Percentiles rank a stretch among this genome's conserved stretches.
Conservation (phyloP, 1,284 basidiomycete species). For the Ustilago vetiveriae region DNA sequence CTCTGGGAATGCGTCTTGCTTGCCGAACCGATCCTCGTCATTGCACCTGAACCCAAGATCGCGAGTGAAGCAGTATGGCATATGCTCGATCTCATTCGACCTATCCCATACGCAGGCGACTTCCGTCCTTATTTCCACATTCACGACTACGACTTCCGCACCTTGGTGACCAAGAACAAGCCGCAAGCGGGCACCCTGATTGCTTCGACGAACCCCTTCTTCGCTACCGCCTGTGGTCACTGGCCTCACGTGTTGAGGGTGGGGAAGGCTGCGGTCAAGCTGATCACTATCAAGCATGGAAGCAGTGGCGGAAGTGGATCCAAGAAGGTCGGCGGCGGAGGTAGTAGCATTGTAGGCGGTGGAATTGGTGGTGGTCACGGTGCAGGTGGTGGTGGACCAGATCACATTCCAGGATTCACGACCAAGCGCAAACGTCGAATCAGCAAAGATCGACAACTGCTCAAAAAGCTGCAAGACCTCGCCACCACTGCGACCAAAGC, state of each 20-base stretch:
- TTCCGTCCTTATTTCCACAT: constrained; percentile 94
- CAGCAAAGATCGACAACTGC: constrained; percentile 80
- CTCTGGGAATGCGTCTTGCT: constrained; percentile 81
- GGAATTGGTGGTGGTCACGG: constrained; percentile 73
- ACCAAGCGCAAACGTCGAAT: constrained; percentile 85
- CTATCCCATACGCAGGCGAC: constrained; percentile 85
- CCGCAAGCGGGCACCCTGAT: constrained; percentile 85
- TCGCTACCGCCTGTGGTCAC: constrained; percentile 84
- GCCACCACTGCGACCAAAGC: constrained; percentile 38
- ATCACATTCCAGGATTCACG: constrained; percentile 68
- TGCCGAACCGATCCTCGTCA: constrained; percentile 82
- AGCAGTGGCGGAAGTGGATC: neutral
- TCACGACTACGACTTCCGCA: constrained; percentile 84
- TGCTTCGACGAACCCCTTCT: constrained; percentile 94
- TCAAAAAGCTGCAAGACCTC: constrained; percentile 72
- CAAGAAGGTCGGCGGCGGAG: constrained; percentile 15
- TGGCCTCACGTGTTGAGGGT: constrained; percentile 85
- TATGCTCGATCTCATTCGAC: constrained; percentile 83
- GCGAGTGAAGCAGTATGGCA: constrained; percentile 77
- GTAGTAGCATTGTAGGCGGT: constrained; percentile 10
- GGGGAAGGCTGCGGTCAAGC: constrained; percentile 68
- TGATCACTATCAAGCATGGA: constrained; percentile 36
- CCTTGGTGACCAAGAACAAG: constrained; percentile 81
- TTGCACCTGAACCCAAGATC: constrained; percentile 79
- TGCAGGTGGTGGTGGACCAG: constrained; percentile 56